Conservation (phyloP, 2,329 filamentous ascomycete species). For the Sordariomycetes sp. region DNA sequence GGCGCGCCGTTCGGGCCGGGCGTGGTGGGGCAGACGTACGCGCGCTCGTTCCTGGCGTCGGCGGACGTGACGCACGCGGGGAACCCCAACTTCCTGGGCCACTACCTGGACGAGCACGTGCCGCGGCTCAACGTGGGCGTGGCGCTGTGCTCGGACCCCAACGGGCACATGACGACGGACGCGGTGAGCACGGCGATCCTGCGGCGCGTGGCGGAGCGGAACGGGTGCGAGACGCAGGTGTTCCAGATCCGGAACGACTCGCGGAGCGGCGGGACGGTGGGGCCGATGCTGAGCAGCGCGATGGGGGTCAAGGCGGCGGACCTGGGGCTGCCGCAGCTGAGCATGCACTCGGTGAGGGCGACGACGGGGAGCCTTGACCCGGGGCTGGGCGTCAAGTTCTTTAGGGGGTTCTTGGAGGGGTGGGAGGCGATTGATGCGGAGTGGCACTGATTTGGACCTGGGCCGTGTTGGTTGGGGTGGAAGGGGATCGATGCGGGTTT, state of each 20-base stretch:
- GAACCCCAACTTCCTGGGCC: constrained; percentile 82
- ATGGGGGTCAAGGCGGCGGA: constrained; percentile 80
- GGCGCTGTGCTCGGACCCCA: constrained; percentile 68
- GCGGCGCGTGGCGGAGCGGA: constrained; percentile 65
- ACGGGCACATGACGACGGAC: constrained; percentile 95
- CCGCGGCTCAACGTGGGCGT: constrained; percentile 85
- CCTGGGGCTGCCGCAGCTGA: constrained; percentile 80
- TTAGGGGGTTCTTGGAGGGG: constrained; percentile 78
- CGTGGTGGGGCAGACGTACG: constrained; percentile 70
- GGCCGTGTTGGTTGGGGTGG: neutral
- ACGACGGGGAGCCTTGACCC: constrained; percentile 81
- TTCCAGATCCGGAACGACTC: constrained; percentile 96
- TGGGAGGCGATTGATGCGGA: constrained; percentile 79
- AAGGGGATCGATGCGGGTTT: no score
- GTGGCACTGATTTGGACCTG: constrained; percentile 38
- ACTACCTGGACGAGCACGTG: constrained; percentile 76
- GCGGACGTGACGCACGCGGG: constrained; percentile 91
- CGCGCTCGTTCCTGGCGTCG: constrained; percentile 84
- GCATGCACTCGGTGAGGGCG: constrained; percentile 87
- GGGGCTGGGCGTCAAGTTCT: constrained; percentile 76
- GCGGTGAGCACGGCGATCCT: constrained; percentile 74
- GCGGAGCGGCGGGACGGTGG: constrained; percentile 86
- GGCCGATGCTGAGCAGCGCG: constrained; percentile 71
- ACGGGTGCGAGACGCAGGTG: constrained; percentile 61
- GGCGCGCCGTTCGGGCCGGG: constrained; percentile 39